Percentiles rank a stretch among this genome's conserved stretches.
These are phyloP conservation scores for Yamadazyma membranifaciens DNA, from an alignment of 1,139 yeast species.

Conservation along the genomic window DNA sequence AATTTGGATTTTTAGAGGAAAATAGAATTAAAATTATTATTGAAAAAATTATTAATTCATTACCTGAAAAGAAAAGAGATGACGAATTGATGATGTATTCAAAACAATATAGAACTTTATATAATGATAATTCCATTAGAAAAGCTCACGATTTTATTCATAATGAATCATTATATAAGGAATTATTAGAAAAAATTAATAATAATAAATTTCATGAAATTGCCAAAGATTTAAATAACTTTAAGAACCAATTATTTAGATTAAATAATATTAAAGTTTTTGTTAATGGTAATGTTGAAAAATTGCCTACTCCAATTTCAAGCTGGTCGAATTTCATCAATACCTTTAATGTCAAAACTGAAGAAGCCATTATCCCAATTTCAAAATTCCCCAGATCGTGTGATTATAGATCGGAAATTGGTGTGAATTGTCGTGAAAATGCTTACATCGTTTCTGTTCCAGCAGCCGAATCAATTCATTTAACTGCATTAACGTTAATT, in stretches of 20 bases:
- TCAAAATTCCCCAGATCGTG: constrained; percentile 50
- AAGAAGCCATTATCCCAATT: constrained; percentile 12
- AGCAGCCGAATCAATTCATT: constrained; percentile 83
- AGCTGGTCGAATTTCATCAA: constrained; percentile 55
- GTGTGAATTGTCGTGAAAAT: constrained; percentile 48
- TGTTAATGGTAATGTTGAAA: constrained; percentile 64
- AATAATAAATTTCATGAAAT: constrained; percentile 50
- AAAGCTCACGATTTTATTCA: constrained; percentile 65
- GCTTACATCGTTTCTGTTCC: constrained; percentile 76
- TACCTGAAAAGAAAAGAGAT: constrained; percentile 79
- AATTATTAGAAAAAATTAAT: constrained; percentile 49
- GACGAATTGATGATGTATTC: constrained; percentile 75
- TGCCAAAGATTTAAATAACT: constrained; percentile 50
- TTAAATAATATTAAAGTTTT: constrained; percentile 65
- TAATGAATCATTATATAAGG: constrained; percentile 59
- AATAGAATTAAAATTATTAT: constrained; percentile 66
- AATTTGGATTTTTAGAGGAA: constrained; percentile 67
- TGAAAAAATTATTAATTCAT: constrained; percentile 70
- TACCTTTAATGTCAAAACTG: constrained; percentile 13
- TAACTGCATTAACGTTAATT: constrained; percentile 59
- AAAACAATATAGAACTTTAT: constrained; percentile 51
- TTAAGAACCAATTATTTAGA: constrained; percentile 58
- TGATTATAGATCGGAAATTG: constrained; percentile 56
- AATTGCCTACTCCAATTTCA: constrained; percentile 53
- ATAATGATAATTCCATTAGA: constrained; percentile 58